Percentiles rank a stretch among this genome's conserved stretches.
These are phyloP conservation scores for Fraxinus excelsior DNA, from an alignment of 257 asterid genomes.

Conservation along the genomic window DNA sequence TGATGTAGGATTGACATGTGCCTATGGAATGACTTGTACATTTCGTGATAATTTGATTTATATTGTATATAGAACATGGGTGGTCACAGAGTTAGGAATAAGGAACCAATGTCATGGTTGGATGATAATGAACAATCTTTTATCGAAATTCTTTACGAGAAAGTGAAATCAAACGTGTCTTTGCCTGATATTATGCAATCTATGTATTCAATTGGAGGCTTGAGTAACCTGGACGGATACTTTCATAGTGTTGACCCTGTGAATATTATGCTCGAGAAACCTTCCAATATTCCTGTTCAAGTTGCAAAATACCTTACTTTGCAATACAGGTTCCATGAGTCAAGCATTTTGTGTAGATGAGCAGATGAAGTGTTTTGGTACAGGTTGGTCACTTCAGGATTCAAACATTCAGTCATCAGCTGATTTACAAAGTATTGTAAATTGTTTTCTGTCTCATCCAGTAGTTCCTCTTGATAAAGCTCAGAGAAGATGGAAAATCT, in stretches of 20 bases:
- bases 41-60: no score
- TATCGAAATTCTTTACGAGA: no score
- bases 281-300: constrained; percentile 35
- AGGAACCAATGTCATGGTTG: no score
- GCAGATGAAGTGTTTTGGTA: constrained; percentile 44
- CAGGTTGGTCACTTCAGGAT: constrained; percentile 36
- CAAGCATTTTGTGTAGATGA: constrained; percentile 45
- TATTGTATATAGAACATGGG: no score
- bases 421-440: constrained; percentile 45
- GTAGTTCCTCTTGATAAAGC: constrained; percentile 34
- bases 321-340: constrained; percentile 45
- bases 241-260: constrained; percentile 48
- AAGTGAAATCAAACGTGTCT: no score
- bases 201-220: constrained; percentile 41
- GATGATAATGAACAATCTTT: no score
- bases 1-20: no score
- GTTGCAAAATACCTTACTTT: constrained; percentile 39
- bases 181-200: constrained; percentile 62
- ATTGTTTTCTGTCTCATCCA: constrained; percentile 36
- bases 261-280: constrained; percentile 51
- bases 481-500: constrained; percentile 45
- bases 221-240: constrained; percentile 53
- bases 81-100: no score
- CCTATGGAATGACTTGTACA: no score
- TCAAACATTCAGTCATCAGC: constrained; percentile 41